These are phyloP conservation scores for Trametes cinnabarina DNA, from an alignment of 768 basidiomycete species.

Conservation along the genomic window DNA sequence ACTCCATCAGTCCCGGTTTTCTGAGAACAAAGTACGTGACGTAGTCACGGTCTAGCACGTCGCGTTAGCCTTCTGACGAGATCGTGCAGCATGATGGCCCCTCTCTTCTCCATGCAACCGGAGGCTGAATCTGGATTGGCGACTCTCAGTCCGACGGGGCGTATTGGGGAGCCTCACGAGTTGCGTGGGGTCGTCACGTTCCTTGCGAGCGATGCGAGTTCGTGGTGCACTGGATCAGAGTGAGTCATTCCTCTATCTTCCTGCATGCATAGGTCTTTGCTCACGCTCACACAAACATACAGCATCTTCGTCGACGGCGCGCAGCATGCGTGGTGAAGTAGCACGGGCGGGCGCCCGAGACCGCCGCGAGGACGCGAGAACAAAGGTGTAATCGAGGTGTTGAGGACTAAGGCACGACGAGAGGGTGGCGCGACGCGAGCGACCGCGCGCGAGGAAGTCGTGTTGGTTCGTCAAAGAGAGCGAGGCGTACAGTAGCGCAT, in stretches of 20 bases:
- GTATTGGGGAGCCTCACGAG: constrained; percentile 69
- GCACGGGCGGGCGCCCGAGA: too few species aligned
- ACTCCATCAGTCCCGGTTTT: constrained; percentile 71
- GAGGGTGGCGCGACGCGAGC: too few species aligned
- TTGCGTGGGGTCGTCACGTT: constrained; percentile 66
- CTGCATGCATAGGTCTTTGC: too few species aligned
- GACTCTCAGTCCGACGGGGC: constrained; percentile 57
- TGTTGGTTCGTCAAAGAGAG: too few species aligned
- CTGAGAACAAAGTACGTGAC: constrained; percentile 62
- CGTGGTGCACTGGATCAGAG: constrained; percentile 83
- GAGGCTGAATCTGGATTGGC: constrained; percentile 34
- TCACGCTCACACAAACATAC: too few species aligned
- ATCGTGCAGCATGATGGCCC: background rate
- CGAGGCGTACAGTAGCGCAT: too few species aligned
- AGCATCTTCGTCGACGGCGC: background rate
- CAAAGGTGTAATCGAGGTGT: too few species aligned
- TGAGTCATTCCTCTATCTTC: background rate
- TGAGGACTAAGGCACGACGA: too few species aligned
- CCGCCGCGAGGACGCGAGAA: too few species aligned
- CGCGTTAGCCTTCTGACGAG: background rate
- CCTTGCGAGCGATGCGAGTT: constrained; percentile 44
- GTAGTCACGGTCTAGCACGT: too few species aligned
- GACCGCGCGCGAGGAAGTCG: too few species aligned
- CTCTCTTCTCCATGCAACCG: background rate
- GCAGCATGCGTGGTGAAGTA: background rate